Base-by-base conservation (phyloP, 2,329 filamentous ascomycete species). In the Colletotrichum magnum region DNA sequence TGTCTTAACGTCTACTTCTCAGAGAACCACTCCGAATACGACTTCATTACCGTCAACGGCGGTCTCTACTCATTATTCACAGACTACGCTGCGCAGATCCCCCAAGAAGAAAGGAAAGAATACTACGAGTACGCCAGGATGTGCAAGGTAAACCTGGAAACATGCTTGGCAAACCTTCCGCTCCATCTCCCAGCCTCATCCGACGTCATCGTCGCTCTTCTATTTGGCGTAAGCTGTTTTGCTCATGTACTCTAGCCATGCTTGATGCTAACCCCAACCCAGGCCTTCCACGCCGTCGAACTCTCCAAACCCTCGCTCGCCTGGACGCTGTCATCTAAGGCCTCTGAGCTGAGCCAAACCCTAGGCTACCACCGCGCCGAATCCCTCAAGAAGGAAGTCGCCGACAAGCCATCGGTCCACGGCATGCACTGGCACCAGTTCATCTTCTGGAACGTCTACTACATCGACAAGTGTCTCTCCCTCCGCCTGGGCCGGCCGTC, bases 361-460 rank as follows among this genome's bases (percentile, higher is more conserved):
- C 52, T 78, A 5, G 77, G 77, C 9, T 79, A 78, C 24, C 77
- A 79, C 51, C 70, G 77, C 24, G 50, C 13, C 5, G 66, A 59
- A 71, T 41, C 73, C 73, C 36, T 74, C 66, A 32, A 78, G 70
- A 72, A 74, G 71, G 58, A 75, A 75, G 67, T 68, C 54, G 45
- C 72, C 18, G 50, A 12, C 0, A 66, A 60, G 18, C 62, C 66
- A 6, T 74, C 1, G 67, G 75, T 32, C 73, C 73, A 56, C 71
- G 75, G 51, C 65, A 76, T 72, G 77, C 74, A 82, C 80, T 73
- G 79, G 76, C 4, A 72, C 57, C 66, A 69, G 16, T 69, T 81
- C 1, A 73, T 90, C 7, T 91, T 91, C 73, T 91, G 89, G 89
- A 82, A 79, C 50, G 77, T 87, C 0, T 90, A 90, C 70, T 83